Conservation (phyloP, 495 filamentous ascomycete genomes). For the Trichoderma reesei region DNA sequence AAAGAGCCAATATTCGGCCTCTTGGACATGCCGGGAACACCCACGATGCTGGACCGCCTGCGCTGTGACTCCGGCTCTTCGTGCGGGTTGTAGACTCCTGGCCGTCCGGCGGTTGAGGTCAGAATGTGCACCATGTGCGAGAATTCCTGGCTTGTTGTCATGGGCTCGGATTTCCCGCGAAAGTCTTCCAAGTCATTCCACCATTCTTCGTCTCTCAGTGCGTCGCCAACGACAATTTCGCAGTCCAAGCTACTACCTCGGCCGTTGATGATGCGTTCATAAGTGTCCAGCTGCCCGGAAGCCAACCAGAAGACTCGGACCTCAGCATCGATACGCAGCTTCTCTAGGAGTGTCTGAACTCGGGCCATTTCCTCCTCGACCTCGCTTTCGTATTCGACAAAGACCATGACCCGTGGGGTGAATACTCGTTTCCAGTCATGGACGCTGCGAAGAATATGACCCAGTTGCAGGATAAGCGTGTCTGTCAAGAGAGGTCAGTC, state of each 20-base stretch:
- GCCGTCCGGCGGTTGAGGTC: constrained; percentile 26
- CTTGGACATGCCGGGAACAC: constrained; percentile 32
- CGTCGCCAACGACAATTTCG: constrained; percentile 43
- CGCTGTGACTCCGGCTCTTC: constrained; percentile 15
- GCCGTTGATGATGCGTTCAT: constrained; percentile 72
- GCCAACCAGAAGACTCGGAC: constrained; percentile 76
- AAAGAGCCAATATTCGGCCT: constrained; percentile 58
- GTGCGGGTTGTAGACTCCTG: constrained; percentile 22
- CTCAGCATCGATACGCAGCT: constrained; percentile 71
- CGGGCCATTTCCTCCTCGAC: constrained; percentile 67
- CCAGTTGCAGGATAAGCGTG: constrained; percentile 77
- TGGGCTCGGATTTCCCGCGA: constrained; percentile 45
- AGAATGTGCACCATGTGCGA: constrained; percentile 24
- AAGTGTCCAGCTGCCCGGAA: constrained; percentile 58
- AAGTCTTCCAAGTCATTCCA: constrained; percentile 66
- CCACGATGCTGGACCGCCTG: constrained; percentile 27
- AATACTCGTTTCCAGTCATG: constrained; percentile 74
- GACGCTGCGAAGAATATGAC: constrained; percentile 75
- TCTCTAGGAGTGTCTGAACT: constrained; percentile 66
- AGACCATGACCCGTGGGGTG: constrained; percentile 66
- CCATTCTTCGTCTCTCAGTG: constrained; percentile 64
- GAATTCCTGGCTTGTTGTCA: constrained; percentile 32
- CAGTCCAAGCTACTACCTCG: constrained; percentile 33
- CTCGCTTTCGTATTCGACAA: constrained; percentile 83
- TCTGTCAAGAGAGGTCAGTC: constrained; percentile 27